Conservation (phyloP, 179 eudicot species). For the Amaranthus tricolor region DNA sequence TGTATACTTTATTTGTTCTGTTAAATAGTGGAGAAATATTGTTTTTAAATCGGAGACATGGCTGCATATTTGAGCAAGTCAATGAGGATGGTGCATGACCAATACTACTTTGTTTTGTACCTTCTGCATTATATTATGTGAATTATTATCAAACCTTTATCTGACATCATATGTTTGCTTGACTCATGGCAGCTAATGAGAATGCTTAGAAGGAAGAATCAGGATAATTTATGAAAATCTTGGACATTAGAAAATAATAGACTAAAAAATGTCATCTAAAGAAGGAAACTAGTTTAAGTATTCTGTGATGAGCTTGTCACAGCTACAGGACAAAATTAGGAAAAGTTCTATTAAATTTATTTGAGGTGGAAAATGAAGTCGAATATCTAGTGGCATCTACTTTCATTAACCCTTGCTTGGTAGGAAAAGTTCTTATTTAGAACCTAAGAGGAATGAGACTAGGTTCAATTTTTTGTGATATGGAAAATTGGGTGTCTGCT, state of each 20-base stretch:
- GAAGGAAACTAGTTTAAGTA: background rate
- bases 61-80: conserved; percentile 7
- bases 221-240: background rate
- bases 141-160: conserved; percentile 8
- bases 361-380: background rate
- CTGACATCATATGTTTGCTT: conserved; percentile 5
- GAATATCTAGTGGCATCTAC: conserved; percentile 6
- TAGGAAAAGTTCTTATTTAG: background rate
- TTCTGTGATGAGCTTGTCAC: conserved; percentile 15
- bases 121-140: background rate
- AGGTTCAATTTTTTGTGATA: background rate
- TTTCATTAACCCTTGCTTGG: background rate
- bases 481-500: conserved; percentile 6
- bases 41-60: background rate
- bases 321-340: conserved; percentile 11
- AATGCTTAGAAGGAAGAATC: conserved; percentile 1
- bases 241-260: background rate
- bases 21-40: background rate
- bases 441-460: background rate
- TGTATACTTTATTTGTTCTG: background rate
- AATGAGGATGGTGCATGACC: background rate
- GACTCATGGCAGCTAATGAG: conserved; percentile 4
- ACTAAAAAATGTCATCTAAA: background rate
- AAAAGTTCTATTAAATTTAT: background rate
- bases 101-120: conserved; percentile 3